Evolutionary conservation across 2,329 filamentous ascomycete genomes (phyloP).

Genomic region (Ampelomyces quisqualis): DNA sequence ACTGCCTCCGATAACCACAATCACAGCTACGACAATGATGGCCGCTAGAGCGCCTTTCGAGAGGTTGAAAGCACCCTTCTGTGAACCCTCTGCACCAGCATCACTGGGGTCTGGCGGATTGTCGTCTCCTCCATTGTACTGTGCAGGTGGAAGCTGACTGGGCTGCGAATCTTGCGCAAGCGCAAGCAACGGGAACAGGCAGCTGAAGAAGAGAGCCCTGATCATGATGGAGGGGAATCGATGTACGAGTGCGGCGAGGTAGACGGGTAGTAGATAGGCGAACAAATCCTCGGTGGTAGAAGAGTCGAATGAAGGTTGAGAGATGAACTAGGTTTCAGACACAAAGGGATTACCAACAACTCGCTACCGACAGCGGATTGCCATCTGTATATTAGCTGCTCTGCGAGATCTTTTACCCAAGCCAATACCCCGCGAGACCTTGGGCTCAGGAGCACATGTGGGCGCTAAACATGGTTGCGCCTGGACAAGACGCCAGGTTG

Average conservation of each 20-base stretch:
- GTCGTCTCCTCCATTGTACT: constrained; percentile 43
- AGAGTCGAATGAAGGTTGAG: constrained; percentile 32
- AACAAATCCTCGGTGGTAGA: constrained; percentile 22
- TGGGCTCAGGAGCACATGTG: constrained; percentile 8
- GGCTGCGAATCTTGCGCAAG: constrained; percentile 30
- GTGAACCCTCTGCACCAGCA: constrained; percentile 66
- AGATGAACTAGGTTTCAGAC: constrained; percentile 31
- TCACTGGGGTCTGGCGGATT: constrained; percentile 39
- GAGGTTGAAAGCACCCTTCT: constrained; percentile 61
- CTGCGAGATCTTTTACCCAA: constrained; percentile 22
- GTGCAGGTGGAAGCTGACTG: constrained; percentile 26
- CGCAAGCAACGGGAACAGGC: constrained; percentile 31
- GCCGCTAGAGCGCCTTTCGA: constrained; percentile 70
- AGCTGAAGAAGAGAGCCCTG: constrained; percentile 25
- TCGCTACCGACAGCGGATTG: constrained; percentile 28
- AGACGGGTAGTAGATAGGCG: constrained; percentile 16
- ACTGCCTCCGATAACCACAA: constrained; percentile 65
- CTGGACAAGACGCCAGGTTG: constrained; percentile 25
- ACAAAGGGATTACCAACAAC: constrained; percentile 18
- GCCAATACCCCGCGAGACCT: constrained; percentile 32
- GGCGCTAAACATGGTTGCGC: constrained; percentile 37
- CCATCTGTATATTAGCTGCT: constrained; percentile 41
- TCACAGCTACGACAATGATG: constrained; percentile 71
- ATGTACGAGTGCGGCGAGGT: constrained; percentile 15
- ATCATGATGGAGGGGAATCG: constrained; percentile 26